Base-by-base conservation (phyloP, 129 eudicot species). In the Centrapalus pauciflorus region DNA sequence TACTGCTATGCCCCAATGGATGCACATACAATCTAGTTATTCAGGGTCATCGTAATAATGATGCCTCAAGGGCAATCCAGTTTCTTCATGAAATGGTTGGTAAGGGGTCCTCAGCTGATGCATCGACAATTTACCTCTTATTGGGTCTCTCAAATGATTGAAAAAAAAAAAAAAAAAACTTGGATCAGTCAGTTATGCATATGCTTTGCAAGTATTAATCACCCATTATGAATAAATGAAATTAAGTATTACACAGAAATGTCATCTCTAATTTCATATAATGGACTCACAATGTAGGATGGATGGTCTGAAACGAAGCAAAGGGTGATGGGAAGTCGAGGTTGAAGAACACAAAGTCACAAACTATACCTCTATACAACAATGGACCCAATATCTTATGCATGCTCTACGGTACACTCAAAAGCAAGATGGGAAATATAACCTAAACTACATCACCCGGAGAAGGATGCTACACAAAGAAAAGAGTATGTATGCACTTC, bases 301-400 rank as follows among this genome's bases (percentile, higher is more conserved):
- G n/a, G n/a, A n/a, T n/a, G 12, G 20, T 16, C 12, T 7, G 41
- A 41, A 67, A 72, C 33, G 50, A n/a, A 40, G 45, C 46, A 30
- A n/a, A 34, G 43, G 43, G 30, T 8, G 35, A 21, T 67, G 5
- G 1, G 32, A 33, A 66, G 49, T 16, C 48, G 50, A 60, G 25
- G 27, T 24, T 48, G 14, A 75, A 58, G 52, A 69, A 51, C 80
- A 80, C 78, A 70, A 74, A 66, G 84, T 81, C 80, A 80, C 78
- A 70, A 74, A 66, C 87, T 81, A 76, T 75, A 71, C 82, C 79
- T 66, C 87, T 85, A 67, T 85, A 85, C 84, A 84, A 65, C 83
- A 71, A 61, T n/a, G 55, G 52, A 49, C 74, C 58, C 61, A 81
- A 84, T 78, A 81, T 79, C 84, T 71, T 74, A 37, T 62, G 76